Conservation (phyloP, 495 filamentous ascomycete genomes). For the Symbiotaphrina buchneri region DNA sequence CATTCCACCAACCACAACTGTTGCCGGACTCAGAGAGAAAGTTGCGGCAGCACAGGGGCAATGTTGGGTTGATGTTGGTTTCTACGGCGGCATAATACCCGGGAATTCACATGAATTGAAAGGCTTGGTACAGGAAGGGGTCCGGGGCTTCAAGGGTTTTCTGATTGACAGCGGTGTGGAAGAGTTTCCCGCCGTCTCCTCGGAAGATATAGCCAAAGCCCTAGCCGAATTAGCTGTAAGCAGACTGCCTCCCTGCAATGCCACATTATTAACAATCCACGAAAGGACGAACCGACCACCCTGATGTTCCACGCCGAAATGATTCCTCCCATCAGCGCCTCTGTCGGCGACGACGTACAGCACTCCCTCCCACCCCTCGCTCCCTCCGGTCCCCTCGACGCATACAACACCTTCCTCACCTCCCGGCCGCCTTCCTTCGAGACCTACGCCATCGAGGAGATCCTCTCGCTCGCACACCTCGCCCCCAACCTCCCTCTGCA, state of each 20-base stretch:
- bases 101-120: conserved; percentile 68
- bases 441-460: conserved; percentile 72
- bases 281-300: conserved; percentile 37
- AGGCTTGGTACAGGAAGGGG: conserved; percentile 60
- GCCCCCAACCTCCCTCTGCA: conserved; percentile 75
- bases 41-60: conserved; percentile 63
- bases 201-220: conserved; percentile 52
- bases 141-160: conserved; percentile 94
- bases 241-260: too few relatives aligned
- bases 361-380: conserved; percentile 45
- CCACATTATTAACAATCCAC: too few relatives aligned
- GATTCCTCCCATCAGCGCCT: conserved; percentile 70
- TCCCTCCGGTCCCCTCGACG: conserved; percentile 51
- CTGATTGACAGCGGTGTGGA: conserved; percentile 92
- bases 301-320: conserved; percentile 99
- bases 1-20: conserved; percentile 86
- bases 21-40: conserved; percentile 64
- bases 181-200: conserved; percentile 80
- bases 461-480: conserved; percentile 55
- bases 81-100: conserved; percentile 90
- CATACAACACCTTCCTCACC: conserved; percentile 78
- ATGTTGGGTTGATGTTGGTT: conserved; percentile 97
- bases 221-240: conserved; percentile 52
- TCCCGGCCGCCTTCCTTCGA: conserved; percentile 82
- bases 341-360: conserved; percentile 61